Evolutionary conservation across 371 early-diverging fungal species (phyloP).

Genomic region (Apophysomyces elegans): DNA sequence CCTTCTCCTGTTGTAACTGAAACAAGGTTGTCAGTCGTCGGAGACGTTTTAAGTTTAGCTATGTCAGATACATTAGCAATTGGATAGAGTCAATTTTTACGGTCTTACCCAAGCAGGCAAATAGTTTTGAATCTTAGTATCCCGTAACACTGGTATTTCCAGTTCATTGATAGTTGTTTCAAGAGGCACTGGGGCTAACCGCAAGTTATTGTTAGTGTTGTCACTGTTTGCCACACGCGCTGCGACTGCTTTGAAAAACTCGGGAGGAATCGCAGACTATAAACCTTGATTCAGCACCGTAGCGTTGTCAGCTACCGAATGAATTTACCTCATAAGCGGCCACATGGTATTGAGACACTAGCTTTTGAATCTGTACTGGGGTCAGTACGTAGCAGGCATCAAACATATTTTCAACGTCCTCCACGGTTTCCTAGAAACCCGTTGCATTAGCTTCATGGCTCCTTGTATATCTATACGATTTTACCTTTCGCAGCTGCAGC

Average conservation of each 20-base stretch:
- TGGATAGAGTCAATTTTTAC: neutral
- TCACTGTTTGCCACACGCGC: conserved; percentile 77
- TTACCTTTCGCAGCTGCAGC: conserved; percentile 83
- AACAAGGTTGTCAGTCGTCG: conserved; percentile 30
- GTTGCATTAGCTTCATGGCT: neutral
- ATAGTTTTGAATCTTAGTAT: conserved; percentile 58
- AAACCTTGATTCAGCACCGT: neutral
- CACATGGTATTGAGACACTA: conserved; percentile 76
- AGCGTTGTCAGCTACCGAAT: neutral
- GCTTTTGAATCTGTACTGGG: conserved; percentile 90
- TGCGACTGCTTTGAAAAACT: conserved; percentile 86
- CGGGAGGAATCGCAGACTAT: conserved; percentile 78
- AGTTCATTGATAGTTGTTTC: conserved; percentile 70
- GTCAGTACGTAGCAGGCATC: conserved; percentile 92
- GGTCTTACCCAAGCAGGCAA: conserved; percentile 58
- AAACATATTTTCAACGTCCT: conserved; percentile 91
- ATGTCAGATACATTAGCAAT: neutral
- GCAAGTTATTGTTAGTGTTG: conserved; percentile 52
- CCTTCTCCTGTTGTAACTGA: conserved; percentile 8
- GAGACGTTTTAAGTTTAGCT: conserved; percentile 44
- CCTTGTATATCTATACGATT: neutral
- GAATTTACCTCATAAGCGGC: conserved; percentile 70
- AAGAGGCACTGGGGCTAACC: conserved; percentile 82
- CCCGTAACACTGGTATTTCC: conserved; percentile 63
- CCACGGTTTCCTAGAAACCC: conserved; percentile 64